Evolutionary conservation across 2,329 filamentous ascomycete genomes (phyloP).

Genomic region (Lachnellula arida): DNA sequence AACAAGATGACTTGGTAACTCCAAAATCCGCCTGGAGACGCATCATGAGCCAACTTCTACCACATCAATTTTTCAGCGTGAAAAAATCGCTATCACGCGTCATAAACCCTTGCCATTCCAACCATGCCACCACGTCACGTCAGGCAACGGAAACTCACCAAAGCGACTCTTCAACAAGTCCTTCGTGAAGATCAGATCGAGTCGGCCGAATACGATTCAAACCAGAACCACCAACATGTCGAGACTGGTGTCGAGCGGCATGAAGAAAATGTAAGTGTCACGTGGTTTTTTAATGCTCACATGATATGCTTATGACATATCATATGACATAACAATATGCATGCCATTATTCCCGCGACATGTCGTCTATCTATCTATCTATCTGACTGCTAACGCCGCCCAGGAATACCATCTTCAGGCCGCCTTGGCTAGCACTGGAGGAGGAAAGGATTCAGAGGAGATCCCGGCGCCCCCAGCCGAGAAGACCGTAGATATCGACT

Average conservation of each 20-base stretch:
- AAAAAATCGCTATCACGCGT: conserved; percentile 24
- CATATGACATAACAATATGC: conserved; percentile 21
- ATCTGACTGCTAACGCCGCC: background rate
- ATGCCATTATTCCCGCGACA: background rate
- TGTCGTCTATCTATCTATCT: background rate
- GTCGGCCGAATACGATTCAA: conserved; percentile 67
- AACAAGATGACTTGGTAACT: conserved; percentile 18
- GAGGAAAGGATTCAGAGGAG: conserved; percentile 28
- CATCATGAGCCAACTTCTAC: conserved; percentile 23
- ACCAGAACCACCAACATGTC: conserved; percentile 76
- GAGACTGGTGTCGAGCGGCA: conserved; percentile 95
- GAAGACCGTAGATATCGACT: conserved; percentile 63
- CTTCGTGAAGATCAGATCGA: conserved; percentile 90
- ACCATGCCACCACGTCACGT: conserved; percentile 3
- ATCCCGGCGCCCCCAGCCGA: conserved; percentile 62
- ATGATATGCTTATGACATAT: conserved; percentile 6
- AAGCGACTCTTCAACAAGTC: conserved; percentile 38
- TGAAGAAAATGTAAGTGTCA: conserved; percentile 85
- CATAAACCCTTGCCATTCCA: conserved; percentile 14
- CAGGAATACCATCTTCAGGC: conserved; percentile 35
- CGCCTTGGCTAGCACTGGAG: conserved; percentile 23
- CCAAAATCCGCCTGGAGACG: conserved; percentile 19
- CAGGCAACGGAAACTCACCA: conserved; percentile 50
- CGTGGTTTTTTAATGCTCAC: conserved; percentile 12
- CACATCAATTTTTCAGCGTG: conserved; percentile 25